Conservation (phyloP, 305 asterid species). For the Solanum hybrid region DNA sequence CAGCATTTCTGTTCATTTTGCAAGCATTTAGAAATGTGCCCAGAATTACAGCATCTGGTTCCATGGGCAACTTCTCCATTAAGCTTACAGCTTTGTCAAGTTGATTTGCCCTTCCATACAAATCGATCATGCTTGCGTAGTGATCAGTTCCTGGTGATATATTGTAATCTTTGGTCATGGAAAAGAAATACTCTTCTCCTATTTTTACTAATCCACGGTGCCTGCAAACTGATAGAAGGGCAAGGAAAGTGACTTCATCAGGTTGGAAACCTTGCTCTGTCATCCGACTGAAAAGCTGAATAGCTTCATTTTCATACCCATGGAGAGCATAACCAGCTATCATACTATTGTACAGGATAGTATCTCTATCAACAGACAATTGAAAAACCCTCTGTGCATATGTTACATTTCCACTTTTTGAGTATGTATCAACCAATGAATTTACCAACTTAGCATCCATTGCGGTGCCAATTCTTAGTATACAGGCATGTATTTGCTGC, state of each 20-base stretch:
- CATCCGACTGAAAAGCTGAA: slow-evolving; percentile 53
- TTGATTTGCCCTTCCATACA: slow-evolving; percentile 74
- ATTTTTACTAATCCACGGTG: slow-evolving; percentile 56
- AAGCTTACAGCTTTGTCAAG: slow-evolving; percentile 52
- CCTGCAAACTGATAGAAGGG: slow-evolving; percentile 76
- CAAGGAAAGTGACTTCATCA: slow-evolving; percentile 63
- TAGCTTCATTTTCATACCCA: slow-evolving; percentile 54
- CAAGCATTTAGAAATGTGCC: slow-evolving; percentile 74
- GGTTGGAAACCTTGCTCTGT: slow-evolving; percentile 35
- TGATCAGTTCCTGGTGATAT: slow-evolving; percentile 65
- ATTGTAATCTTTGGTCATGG: slow-evolving; percentile 49
- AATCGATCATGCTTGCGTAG: slow-evolving; percentile 87
- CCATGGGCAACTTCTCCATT: slow-evolving; percentile 50
- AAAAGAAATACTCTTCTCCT: slow-evolving; percentile 54
- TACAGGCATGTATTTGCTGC: slow-evolving; percentile 61
- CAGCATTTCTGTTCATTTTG: slow-evolving; percentile 45
- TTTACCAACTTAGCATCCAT: slow-evolving; percentile 46
- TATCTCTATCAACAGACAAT: slow-evolving; percentile 28
- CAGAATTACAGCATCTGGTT: slow-evolving; percentile 48
- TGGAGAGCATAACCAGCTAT: slow-evolving; percentile 81
- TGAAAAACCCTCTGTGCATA: slow-evolving; percentile 46
- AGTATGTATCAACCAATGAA: slow-evolving; percentile 71
- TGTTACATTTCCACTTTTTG: slow-evolving; percentile 60
- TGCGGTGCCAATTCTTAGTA: slow-evolving; percentile 34
- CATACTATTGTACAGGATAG: slow-evolving; percentile 65